Evolutionary conservation across 805 yeast species (phyloP).

Genomic region (Hanseniaspora taiwanica): DNA sequence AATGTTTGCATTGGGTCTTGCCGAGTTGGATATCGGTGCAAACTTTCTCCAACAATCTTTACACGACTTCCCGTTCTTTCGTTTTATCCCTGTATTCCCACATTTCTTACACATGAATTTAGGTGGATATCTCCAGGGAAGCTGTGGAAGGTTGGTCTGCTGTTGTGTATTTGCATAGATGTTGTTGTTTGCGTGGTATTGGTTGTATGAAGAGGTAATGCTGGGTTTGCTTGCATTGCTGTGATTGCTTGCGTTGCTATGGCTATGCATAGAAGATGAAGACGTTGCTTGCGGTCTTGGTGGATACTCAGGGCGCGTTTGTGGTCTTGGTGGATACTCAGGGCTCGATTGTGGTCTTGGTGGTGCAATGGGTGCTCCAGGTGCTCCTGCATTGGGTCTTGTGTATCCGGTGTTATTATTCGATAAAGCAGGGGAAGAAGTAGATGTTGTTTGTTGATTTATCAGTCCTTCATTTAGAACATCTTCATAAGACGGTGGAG

Average conservation of each 20-base stretch:
- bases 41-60: constrained; percentile 57
- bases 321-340: background rate
- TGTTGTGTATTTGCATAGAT: background rate
- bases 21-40: constrained; percentile 27
- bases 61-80: constrained; percentile 52
- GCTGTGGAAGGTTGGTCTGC: constrained; percentile 6
- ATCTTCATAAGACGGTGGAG: constrained; percentile 35
- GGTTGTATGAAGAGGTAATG: background rate
- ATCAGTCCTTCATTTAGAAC: constrained; percentile 19
- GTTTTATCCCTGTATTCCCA: constrained; percentile 54
- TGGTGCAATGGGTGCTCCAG: background rate
- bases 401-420: too few species aligned
- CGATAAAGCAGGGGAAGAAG: too few species aligned
- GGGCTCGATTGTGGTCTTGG: constrained; percentile 3
- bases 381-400: too few species aligned
- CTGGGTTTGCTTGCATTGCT: too few species aligned
- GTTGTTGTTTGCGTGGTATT: background rate
- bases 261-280: too few species aligned
- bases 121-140: constrained; percentile 58
- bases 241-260: too few species aligned
- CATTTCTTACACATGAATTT: constrained; percentile 55
- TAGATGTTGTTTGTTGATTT: background rate
- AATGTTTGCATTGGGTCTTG: background rate
- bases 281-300: background rate
- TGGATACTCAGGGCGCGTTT: constrained; percentile 1